Evolutionary conservation across 2,329 filamentous ascomycete genomes (phyloP).

Genomic region (Fusarium domesticum): DNA sequence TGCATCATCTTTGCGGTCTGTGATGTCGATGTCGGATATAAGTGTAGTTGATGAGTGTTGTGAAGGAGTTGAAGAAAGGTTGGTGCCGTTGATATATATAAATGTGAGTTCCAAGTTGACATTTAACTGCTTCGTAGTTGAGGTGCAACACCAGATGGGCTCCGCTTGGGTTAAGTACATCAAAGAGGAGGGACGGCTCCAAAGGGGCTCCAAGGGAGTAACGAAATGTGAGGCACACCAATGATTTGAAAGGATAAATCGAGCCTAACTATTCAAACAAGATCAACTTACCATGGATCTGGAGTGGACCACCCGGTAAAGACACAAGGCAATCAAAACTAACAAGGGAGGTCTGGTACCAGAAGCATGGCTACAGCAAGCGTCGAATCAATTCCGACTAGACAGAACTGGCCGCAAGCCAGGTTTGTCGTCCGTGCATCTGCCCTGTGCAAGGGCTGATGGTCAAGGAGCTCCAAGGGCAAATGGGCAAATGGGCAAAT

Average conservation of each 20-base stretch:
- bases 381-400: slow-evolving; percentile 25
- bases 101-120: slow-evolving; percentile 2
- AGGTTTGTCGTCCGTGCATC: slow-evolving; percentile 19
- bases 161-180: slow-evolving; percentile 33
- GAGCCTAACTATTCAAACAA: slow-evolving; percentile 34
- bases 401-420: not conserved
- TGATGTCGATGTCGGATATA: not conserved
- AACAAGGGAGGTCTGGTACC: slow-evolving; percentile 27
- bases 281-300: slow-evolving; percentile 39
- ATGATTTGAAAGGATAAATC: slow-evolving; percentile 38
- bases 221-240: slow-evolving; percentile 34
- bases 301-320: slow-evolving; percentile 32
- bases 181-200: slow-evolving; percentile 21
- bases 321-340: slow-evolving; percentile 29
- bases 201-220: slow-evolving; percentile 32
- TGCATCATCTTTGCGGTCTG: slow-evolving; percentile 35
- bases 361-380: slow-evolving; percentile 30
- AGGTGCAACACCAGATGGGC: slow-evolving; percentile 15
- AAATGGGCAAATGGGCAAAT: slow-evolving; percentile 27
- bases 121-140: not conserved
- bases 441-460: slow-evolving; percentile 25
- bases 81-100: slow-evolving; percentile 2
- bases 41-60: not conserved
- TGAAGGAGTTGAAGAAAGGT: not conserved
- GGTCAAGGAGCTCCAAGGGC: too few species aligned